Percentiles rank a stretch among this genome's conserved stretches.
Conservation (phyloP, 768 basidiomycete species). For the Lepiota subincarnata region DNA sequence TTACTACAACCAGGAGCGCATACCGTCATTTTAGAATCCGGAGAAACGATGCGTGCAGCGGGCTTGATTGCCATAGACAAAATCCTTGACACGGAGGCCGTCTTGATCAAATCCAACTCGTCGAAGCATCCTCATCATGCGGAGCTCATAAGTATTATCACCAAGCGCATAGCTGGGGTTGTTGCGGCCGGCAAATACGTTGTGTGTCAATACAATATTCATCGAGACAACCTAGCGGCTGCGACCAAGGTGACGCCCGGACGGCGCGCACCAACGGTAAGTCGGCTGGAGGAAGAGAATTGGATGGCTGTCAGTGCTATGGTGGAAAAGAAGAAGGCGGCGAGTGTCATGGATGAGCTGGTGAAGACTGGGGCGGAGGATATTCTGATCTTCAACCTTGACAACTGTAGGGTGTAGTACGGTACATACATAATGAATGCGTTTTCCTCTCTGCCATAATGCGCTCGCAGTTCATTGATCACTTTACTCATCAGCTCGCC, state of each 20-base stretch:
- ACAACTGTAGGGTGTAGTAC: constrained; percentile 85
- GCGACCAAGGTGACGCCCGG: constrained; percentile 83
- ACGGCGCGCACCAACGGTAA: constrained; percentile 83
- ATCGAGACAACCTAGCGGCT: constrained; percentile 52
- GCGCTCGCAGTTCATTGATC: constrained; percentile 37
- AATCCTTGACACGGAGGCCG: constrained; percentile 78
- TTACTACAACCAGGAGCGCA: background rate
- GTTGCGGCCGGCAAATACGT: constrained; percentile 85
- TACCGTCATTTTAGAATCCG: constrained; percentile 64
- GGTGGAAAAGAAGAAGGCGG: constrained; percentile 80
- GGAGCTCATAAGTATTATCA: constrained; percentile 73
- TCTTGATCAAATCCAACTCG: constrained; percentile 78
- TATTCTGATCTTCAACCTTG: constrained; percentile 81
- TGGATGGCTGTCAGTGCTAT: constrained; percentile 94
- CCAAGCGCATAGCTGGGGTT: constrained; percentile 87
- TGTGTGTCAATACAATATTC: constrained; percentile 88
- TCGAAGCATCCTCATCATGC: constrained; percentile 60
- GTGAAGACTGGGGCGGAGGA: constrained; percentile 85
- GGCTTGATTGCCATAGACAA: constrained; percentile 93
- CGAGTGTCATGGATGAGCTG: constrained; percentile 86
- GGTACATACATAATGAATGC: background rate
- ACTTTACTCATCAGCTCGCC: constrained; percentile 31
- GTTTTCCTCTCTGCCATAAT: constrained; percentile 12
- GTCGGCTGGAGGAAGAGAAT: constrained; percentile 71
- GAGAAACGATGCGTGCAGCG: constrained; percentile 98